Percentiles rank a stretch among this genome's conserved stretches.
Conservation (phyloP, 2,329 filamentous ascomycete genomes). For the Pseudofabraea citricarpa region DNA sequence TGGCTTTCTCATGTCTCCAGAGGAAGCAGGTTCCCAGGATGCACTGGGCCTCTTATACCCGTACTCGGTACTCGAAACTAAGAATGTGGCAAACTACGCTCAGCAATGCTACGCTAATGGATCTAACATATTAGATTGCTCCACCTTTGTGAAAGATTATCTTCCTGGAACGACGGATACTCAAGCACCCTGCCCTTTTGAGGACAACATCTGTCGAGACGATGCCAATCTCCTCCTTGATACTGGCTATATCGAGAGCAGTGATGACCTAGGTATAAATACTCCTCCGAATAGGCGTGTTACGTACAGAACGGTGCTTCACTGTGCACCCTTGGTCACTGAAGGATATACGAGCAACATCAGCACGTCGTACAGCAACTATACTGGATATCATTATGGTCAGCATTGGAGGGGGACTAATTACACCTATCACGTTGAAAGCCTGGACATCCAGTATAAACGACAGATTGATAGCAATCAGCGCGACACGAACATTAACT, state of each 20-base stretch:
- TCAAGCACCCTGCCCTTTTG: not conserved
- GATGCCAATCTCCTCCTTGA: not conserved
- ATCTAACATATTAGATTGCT: not conserved
- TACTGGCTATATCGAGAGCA: not conserved
- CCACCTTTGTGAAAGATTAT: not conserved
- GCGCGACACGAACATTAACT: no score
- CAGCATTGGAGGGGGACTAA: no score
- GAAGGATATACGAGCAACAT: not conserved
- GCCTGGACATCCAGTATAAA: no score
- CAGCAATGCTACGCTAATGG: not conserved
- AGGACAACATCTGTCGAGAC: not conserved
- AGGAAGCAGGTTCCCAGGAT: no score
- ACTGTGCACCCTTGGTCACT: not conserved
- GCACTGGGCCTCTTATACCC: no score
- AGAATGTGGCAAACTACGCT: not conserved
- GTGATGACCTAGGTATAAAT: not conserved
- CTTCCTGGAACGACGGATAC: not conserved
- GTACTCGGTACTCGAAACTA: no score
- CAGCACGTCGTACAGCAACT: not conserved
- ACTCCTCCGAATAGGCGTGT: not conserved
- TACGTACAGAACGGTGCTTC: not conserved
- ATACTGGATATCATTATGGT: not conserved
- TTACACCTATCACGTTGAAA: no score
- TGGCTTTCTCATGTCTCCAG: no score
- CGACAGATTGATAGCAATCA: no score